Conservation (phyloP, 164 flowering plant species). For the Dillenia turbinata region DNA sequence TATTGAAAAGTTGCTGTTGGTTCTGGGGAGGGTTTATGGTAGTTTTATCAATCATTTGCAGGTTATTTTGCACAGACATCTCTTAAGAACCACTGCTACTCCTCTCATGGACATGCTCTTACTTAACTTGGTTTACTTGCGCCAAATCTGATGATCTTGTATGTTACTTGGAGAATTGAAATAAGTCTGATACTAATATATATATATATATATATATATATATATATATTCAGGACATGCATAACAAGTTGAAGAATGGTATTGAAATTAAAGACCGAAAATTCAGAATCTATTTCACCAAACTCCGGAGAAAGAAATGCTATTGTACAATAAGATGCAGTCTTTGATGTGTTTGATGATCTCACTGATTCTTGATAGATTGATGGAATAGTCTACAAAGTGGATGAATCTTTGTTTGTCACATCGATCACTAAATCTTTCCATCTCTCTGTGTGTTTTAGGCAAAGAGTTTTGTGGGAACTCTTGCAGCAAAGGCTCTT, state of each 20-base stretch:
- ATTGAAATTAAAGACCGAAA: constrained; percentile 61
- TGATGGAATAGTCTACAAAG: not conserved
- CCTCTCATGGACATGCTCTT: constrained; percentile 64
- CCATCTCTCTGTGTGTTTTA: constrained; percentile 7
- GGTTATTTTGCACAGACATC: constrained; percentile 83
- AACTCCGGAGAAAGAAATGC: constrained; percentile 61
- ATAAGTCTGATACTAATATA: not conserved
- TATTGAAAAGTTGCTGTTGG: constrained; percentile 2
- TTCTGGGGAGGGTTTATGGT: constrained; percentile 1
- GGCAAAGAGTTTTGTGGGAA: constrained; percentile 75
- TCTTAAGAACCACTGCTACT: constrained; percentile 70
- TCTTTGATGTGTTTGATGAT: constrained; percentile 7
- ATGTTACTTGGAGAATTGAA: too few species aligned
- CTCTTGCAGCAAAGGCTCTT: constrained; percentile 65
- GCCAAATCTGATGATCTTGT: too few species aligned
- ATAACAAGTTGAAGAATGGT: constrained; percentile 84
- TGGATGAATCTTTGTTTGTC: too few species aligned
- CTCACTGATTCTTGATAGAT: not conserved
- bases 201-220: constrained; percentile 3
- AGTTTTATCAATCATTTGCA: constrained; percentile 21
- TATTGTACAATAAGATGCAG: constrained; percentile 44
- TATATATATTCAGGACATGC: constrained; percentile 68
- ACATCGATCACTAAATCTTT: too few species aligned
- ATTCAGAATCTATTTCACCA: constrained; percentile 40
- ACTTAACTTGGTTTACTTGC: constrained; percentile 47